A percentile compares a stretch with the other conserved stretches of the same genome.
Conservation (phyloP, 345 rosid species). For the Gossypium turneri region DNA sequence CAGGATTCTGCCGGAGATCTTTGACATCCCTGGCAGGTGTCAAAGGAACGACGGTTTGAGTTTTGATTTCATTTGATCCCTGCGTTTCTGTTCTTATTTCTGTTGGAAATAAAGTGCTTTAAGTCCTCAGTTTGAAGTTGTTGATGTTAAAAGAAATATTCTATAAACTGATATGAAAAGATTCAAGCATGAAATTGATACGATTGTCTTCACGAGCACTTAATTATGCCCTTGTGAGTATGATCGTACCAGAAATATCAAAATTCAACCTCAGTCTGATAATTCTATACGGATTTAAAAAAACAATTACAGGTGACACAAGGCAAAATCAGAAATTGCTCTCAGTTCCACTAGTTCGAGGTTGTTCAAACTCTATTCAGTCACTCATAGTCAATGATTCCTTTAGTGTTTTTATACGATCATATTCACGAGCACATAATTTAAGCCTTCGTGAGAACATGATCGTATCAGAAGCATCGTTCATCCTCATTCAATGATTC, state of each 20-base stretch:
- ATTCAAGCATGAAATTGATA: not conserved
- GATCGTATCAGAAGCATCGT: not conserved
- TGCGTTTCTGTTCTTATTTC: conserved; percentile 18
- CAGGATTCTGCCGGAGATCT: conserved; percentile 69
- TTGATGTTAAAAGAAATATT: conserved; percentile 1
- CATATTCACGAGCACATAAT: not conserved
- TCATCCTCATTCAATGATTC: not conserved
- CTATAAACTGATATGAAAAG: not conserved
- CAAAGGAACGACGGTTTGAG: conserved; percentile 19
- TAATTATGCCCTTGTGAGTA: not conserved
- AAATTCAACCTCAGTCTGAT: not conserved
- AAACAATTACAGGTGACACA: not conserved
- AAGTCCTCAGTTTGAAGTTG: not conserved
- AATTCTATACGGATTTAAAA: not conserved
- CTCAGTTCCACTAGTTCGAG: not conserved
- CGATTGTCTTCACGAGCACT: not conserved
- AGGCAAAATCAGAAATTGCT: not conserved
- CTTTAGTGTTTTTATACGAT: not conserved
- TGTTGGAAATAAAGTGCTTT: conserved; percentile 21
- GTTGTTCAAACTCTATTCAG: not conserved
- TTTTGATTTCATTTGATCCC: conserved; percentile 23
- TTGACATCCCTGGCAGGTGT: conserved; percentile 48
- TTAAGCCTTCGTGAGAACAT: not conserved
- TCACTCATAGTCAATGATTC: too few species aligned
- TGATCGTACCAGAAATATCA: not conserved